Conservation (phyloP, 768 basidiomycete genomes). For the Cyclocybe aegerita region DNA sequence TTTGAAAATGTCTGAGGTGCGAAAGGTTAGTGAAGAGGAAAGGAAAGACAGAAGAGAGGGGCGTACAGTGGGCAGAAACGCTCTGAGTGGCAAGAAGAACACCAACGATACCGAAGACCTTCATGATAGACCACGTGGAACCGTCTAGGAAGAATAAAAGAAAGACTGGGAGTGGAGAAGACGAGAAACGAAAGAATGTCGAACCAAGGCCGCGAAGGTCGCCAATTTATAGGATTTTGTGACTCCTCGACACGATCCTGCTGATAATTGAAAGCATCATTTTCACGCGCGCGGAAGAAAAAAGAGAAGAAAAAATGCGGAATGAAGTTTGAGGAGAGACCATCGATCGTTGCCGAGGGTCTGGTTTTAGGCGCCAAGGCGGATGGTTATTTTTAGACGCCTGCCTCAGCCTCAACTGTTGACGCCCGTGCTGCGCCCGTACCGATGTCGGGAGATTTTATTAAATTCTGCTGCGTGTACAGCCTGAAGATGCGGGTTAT, state of each 20-base stretch:
- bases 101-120: slow-evolving; percentile 16
- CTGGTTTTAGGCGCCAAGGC: not conserved
- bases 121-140: slow-evolving; percentile 11
- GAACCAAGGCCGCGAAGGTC: not conserved
- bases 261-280: not conserved
- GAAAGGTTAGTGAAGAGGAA: not conserved
- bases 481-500: too few relatives aligned
- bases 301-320: not conserved
- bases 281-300: not conserved
- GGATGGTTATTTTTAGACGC: not conserved
- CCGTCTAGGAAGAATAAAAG: not conserved
- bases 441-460: too few relatives aligned
- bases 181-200: not conserved
- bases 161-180: not conserved
- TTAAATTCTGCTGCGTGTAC: too few relatives aligned
- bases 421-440: too few relatives aligned
- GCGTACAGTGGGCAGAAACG: slow-evolving; percentile 24
- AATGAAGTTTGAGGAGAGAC: not conserved
- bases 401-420: not conserved
- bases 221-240: not conserved
- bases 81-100: slow-evolving; percentile 20
- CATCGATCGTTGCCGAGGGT: not conserved
- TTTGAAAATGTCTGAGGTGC: slow-evolving; percentile 24
- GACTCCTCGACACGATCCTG: not conserved
- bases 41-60: not conserved